Percentiles rank a stretch among this genome's conserved stretches.
Conservation (phyloP, 192 early-diverging fungal genomes). For the Mortierella alpina region DNA sequence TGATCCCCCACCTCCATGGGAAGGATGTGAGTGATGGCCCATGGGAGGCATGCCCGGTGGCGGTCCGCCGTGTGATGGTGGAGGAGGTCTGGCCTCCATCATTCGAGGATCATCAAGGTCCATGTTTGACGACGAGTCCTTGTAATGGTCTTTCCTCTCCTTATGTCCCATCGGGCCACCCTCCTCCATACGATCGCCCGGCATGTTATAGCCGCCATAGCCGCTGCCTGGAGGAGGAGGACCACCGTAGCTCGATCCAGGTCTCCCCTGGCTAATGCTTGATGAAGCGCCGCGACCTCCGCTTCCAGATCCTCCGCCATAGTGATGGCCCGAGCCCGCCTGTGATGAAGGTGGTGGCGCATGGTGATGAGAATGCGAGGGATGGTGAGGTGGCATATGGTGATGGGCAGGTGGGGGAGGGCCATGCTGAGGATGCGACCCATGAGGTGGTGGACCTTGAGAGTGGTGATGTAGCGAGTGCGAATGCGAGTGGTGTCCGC, state of each 20-base stretch:
- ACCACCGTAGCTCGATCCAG: constrained; percentile 32
- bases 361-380: constrained; percentile 36
- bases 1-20: constrained; percentile 40
- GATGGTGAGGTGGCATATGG: constrained; percentile 41
- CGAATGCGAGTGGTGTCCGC: constrained; percentile 40
- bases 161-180: constrained; percentile 19
- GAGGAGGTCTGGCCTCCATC: constrained; percentile 35
- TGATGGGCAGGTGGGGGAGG: constrained; percentile 46
- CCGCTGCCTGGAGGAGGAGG: constrained; percentile 22
- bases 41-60: constrained; percentile 22
- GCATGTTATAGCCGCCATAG: constrained; percentile 44
- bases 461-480: constrained; percentile 46
- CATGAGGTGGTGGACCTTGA: constrained; percentile 15
- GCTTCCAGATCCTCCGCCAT: constrained; percentile 24
- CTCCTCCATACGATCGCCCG: constrained; percentile 32
- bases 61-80: constrained; percentile 45
- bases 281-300: constrained; percentile 21
- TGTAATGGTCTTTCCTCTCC: constrained; percentile 45
- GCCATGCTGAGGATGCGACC: constrained; percentile 32
- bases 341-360: constrained; percentile 29
- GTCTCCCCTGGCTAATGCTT: constrained; percentile 24
- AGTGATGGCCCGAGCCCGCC: constrained; percentile 26
- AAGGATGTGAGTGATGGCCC: constrained; percentile 45
- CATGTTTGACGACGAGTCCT: constrained; percentile 35
- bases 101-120: constrained; percentile 48